Conservation (phyloP, 1,139 yeast genomes). For the Pichia sp. region DNA sequence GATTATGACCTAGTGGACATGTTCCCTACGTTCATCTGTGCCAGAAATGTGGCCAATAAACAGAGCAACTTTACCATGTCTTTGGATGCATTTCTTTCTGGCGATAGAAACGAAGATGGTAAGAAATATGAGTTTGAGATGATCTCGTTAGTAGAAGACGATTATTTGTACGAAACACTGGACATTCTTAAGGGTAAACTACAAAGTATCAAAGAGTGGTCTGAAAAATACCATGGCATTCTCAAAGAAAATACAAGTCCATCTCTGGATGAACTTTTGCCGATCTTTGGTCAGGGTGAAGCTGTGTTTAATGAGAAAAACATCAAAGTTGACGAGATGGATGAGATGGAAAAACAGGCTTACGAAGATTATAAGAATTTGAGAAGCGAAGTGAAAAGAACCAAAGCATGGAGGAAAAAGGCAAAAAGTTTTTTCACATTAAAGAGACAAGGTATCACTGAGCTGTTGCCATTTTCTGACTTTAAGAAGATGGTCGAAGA, state of each 20-base stretch:
- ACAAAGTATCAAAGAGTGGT: slow-evolving; percentile 52
- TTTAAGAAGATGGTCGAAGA: slow-evolving; percentile 41
- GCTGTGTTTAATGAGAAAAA: slow-evolving; percentile 35
- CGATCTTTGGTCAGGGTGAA: slow-evolving; percentile 54
- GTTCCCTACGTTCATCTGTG: slow-evolving; percentile 51
- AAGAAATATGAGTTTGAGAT: slow-evolving; percentile 33
- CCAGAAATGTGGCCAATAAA: slow-evolving; percentile 33
- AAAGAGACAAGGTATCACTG: slow-evolving; percentile 43
- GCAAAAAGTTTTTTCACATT: slow-evolving; percentile 51
- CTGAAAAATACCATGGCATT: slow-evolving; percentile 40
- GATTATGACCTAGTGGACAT: slow-evolving; percentile 49
- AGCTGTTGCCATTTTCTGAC: slow-evolving; percentile 17
- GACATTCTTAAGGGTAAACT: slow-evolving; percentile 39
- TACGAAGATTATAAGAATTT: slow-evolving; percentile 20
- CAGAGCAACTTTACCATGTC: slow-evolving; percentile 41
- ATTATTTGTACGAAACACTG: slow-evolving; percentile 40
- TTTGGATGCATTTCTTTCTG: slow-evolving; percentile 39
- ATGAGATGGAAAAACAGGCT: slow-evolving; percentile 10
- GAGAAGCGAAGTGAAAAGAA: slow-evolving; percentile 38
- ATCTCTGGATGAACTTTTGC: slow-evolving; percentile 43
- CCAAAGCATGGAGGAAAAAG: slow-evolving; percentile 51
- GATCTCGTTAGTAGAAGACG: slow-evolving; percentile 50
- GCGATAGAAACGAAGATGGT: slow-evolving; percentile 31
- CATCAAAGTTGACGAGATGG: slow-evolving; percentile 6
- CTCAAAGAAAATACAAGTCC: slow-evolving; percentile 45